Conservation (phyloP, 768 basidiomycete genomes). For the Kwoniella europaea region DNA sequence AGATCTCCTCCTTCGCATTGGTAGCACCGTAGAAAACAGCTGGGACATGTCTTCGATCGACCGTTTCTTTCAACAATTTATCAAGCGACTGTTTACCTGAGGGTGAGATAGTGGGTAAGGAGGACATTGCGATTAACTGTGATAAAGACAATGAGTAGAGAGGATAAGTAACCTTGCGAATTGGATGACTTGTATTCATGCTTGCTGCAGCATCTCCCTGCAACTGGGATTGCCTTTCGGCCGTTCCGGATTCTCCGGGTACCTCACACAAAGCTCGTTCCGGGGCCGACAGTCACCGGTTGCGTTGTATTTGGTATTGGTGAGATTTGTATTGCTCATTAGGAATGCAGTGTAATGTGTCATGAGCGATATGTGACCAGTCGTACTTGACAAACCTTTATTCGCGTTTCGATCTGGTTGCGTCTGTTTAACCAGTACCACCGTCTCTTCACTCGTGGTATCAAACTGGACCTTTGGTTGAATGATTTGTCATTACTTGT, state of each 20-base stretch:
- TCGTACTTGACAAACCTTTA: background rate
- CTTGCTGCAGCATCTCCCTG: too few relatives aligned
- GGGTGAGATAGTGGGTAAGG: conserved; percentile 3
- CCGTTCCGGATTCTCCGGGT: background rate
- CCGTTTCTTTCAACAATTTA: conserved; percentile 31
- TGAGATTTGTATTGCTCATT: background rate
- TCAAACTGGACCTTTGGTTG: too few relatives aligned
- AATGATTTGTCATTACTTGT: too few relatives aligned
- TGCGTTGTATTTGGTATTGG: background rate
- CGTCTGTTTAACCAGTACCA: too few relatives aligned
- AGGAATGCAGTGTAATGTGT: background rate
- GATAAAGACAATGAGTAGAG: background rate
- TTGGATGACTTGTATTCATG: too few relatives aligned
- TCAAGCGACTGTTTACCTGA: conserved; percentile 19
- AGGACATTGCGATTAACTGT: background rate
- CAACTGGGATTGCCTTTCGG: too few relatives aligned
- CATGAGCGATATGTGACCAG: too few relatives aligned
- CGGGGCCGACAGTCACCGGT: background rate
- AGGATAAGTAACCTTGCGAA: too few relatives aligned
- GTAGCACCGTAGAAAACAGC: conserved; percentile 37
- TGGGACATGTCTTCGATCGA: conserved; percentile 28
- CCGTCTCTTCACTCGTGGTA: too few relatives aligned
- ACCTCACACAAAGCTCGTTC: background rate
- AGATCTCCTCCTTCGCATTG: conserved; percentile 45
- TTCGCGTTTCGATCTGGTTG: too few relatives aligned